These are phyloP conservation scores for Aspergillus japonicus DNA, from an alignment of 2,329 filamentous ascomycete genomes.

Conservation along the genomic window DNA sequence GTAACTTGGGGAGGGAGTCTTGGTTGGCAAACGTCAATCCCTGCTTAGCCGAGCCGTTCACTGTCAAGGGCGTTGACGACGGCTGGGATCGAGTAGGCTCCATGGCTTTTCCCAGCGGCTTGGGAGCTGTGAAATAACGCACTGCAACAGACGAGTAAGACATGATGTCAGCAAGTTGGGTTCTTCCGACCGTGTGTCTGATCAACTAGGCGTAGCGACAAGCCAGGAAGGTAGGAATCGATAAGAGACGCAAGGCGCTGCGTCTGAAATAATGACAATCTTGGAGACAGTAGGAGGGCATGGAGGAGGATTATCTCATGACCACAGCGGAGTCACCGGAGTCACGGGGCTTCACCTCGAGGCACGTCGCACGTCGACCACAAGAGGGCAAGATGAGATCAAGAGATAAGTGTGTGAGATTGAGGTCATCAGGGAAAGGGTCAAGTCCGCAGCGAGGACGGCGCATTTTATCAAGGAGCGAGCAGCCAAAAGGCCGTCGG, in stretches of 20 bases:
- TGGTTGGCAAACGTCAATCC: slow-evolving; percentile 88
- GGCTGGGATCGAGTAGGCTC: slow-evolving; percentile 39
- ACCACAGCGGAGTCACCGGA: slow-evolving; percentile 15
- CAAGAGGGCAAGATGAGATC: not conserved
- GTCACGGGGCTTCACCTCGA: slow-evolving; percentile 13
- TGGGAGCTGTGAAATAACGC: slow-evolving; percentile 69
- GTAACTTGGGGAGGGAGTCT: slow-evolving; percentile 84
- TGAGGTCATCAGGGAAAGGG: not conserved
- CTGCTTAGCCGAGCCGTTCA: slow-evolving; percentile 48
- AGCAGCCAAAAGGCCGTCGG: not conserved
- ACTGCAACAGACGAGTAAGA: slow-evolving; percentile 63
- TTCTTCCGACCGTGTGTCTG: not conserved
- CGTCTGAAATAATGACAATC: slow-evolving; percentile 93
- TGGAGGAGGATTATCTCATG: slow-evolving; percentile 51
- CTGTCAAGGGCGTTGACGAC: slow-evolving; percentile 13
- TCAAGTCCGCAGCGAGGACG: not conserved
- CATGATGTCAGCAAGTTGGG: slow-evolving; percentile 53
- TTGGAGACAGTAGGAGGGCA: slow-evolving; percentile 79
- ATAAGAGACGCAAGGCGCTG: slow-evolving; percentile 81
- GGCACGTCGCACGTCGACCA: slow-evolving; percentile 2
- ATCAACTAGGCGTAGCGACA: slow-evolving; percentile 67
- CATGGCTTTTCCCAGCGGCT: slow-evolving; percentile 70
- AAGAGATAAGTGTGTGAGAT: not conserved
- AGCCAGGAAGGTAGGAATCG: slow-evolving; percentile 75
- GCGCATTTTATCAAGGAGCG: not conserved